Evolutionary conservation across 805 yeast genomes (phyloP).

Genomic region (Vanderwaltozyma tropicalis): DNA sequence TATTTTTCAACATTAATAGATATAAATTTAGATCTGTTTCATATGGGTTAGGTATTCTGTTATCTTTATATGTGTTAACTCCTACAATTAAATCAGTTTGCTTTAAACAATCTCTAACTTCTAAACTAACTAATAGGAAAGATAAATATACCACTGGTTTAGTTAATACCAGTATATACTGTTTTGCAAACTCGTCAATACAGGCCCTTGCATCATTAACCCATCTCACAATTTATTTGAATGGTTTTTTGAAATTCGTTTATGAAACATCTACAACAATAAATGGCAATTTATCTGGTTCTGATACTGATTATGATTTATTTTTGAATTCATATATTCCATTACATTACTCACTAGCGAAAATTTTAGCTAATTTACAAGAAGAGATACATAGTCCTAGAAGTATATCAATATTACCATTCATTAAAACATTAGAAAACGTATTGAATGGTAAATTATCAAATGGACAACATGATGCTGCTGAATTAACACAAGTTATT

Average conservation of each 20-base stretch:
- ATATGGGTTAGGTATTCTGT: not conserved
- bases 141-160: slow-evolving; percentile 76
- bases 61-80: not conserved
- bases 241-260: slow-evolving; percentile 1
- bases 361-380: slow-evolving; percentile 46
- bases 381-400: slow-evolving; percentile 45
- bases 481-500: slow-evolving; percentile 74
- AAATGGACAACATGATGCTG: slow-evolving; percentile 87
- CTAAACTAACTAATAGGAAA: slow-evolving; percentile 35
- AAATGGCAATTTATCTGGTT: not conserved
- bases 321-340: slow-evolving; percentile 24
- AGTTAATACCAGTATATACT: slow-evolving; percentile 72
- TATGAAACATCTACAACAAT: not conserved
- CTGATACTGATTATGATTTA: not conserved
- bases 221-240: slow-evolving; percentile 47
- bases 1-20: no score
- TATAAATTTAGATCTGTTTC: not conserved
- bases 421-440: slow-evolving; percentile 60
- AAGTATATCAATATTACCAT: slow-evolving; percentile 66
- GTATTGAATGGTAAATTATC: slow-evolving; percentile 68
- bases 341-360: slow-evolving; percentile 48
- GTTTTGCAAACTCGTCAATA: slow-evolving; percentile 82
- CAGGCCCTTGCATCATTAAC: slow-evolving; percentile 68
- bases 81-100: not conserved
- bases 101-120: not conserved